Evolutionary conservation across 1,139 yeast species (phyloP).

Genomic region (Barnettozyma hawaiiensis): DNA sequence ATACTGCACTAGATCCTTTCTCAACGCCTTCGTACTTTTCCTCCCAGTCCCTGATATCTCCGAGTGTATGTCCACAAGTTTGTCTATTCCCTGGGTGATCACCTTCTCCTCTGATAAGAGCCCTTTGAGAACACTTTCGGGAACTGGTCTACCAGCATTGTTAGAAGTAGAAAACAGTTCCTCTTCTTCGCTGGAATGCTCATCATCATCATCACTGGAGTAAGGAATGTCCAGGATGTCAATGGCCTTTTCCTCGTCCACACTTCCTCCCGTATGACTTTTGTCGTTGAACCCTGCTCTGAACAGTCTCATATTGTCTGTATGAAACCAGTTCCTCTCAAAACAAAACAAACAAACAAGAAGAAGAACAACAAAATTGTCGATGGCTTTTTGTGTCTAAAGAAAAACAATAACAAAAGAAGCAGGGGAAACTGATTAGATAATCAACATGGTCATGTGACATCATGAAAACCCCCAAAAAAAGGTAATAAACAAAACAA

Average conservation of each 20-base stretch:
- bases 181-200: background rate
- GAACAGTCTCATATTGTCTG: background rate
- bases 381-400: background rate
- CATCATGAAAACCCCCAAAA: too few relatives aligned
- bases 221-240: conserved; percentile 6
- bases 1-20: conserved; percentile 15
- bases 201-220: conserved; percentile 2
- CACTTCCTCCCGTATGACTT: too few relatives aligned
- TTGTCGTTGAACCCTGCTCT: background rate
- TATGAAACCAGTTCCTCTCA: too few relatives aligned
- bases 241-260: background rate
- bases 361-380: too few relatives aligned
- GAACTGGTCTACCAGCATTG: conserved; percentile 3
- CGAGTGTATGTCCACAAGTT: conserved; percentile 14
- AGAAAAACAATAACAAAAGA: too few relatives aligned
- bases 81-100: conserved; percentile 13
- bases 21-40: conserved; percentile 15
- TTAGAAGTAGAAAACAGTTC: background rate
- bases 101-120: conserved; percentile 18
- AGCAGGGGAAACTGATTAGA: too few relatives aligned
- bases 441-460: too few relatives aligned
- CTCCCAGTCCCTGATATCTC: conserved; percentile 20
- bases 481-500: too few relatives aligned
- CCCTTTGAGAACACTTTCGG: conserved; percentile 19
- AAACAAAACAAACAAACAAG: too few relatives aligned